These are phyloP conservation scores for Verticillium alfalfae DNA, from an alignment of 2,329 filamentous ascomycete genomes.

Conservation along the genomic window DNA sequence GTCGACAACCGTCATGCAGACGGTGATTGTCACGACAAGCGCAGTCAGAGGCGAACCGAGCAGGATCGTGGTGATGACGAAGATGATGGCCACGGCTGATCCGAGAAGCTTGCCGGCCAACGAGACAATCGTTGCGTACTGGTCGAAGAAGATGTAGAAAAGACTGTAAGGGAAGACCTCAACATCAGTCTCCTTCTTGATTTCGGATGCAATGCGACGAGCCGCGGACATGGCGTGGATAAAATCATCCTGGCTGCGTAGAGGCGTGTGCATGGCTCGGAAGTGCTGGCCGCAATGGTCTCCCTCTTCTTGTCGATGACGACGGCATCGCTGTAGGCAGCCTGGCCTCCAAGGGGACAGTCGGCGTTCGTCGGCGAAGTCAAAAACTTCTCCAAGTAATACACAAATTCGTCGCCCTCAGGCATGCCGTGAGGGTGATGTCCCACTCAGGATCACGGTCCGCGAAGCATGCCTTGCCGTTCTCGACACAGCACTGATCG, in stretches of 20 bases:
- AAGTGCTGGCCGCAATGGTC: conserved; percentile 80
- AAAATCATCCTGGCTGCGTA: conserved; percentile 86
- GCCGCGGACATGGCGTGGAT: conserved; percentile 87
- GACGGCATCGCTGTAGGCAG: conserved; percentile 79
- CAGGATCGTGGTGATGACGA: conserved; percentile 71
- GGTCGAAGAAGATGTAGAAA: conserved; percentile 99
- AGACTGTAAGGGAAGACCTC: conserved; percentile 95
- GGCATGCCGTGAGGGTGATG: conserved; percentile 88
- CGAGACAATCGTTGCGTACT: conserved; percentile 80
- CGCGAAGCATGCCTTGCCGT: conserved; percentile 71
- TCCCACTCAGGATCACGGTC: conserved; percentile 80
- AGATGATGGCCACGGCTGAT: conserved; percentile 79
- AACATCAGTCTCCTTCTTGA: conserved; percentile 65
- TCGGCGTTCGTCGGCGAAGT: conserved; percentile 71
- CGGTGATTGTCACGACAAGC: conserved; percentile 75
- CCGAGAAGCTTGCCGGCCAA: conserved; percentile 76
- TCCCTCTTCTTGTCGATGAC: conserved; percentile 64
- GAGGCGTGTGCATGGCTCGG: conserved; percentile 79
- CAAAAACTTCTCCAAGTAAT: conserved; percentile 82
- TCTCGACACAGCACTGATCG: conserved; percentile 66
- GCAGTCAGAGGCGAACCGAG: conserved; percentile 81
- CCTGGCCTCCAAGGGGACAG: conserved; percentile 84
- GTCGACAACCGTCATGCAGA: conserved; percentile 89
- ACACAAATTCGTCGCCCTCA: conserved; percentile 81
- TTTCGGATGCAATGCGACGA: conserved; percentile 75